Evolutionary conservation across 2,329 filamentous ascomycete genomes (phyloP), one percentile per base, ranked within the genome.

Genomic region (Metarhizium album): DNA sequence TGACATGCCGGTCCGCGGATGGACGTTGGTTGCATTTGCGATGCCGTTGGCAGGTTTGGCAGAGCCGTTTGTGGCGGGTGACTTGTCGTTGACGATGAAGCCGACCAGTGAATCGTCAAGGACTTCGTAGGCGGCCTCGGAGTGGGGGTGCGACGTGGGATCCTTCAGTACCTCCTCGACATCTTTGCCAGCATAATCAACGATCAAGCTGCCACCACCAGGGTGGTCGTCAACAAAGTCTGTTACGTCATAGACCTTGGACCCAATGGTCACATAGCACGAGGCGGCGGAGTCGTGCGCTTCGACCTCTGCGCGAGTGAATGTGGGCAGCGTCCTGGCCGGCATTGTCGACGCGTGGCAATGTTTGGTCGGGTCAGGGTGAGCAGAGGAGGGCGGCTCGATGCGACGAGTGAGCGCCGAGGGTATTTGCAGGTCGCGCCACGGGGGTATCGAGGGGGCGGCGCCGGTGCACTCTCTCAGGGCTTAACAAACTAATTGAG

Each of bases 191-290:
- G 79, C 93, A 66, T 93, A 95, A 49, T 95, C 87, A 55, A 96
- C 74, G 54, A 98, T 84, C 59, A 97, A 74, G 55, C 95, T 87
- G 60, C 82, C 81, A 52, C 93, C 93, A 59, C 93, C 93, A 23
- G 93, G 93, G 66, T 98, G 93, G 58, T 90, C 84, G 48, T 90
- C 82, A 54, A 96, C 69, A 63, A 98, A 98, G 51, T 87, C 82
- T 53, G 93, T 96, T 56, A 98, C 79, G 74, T 98, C 91, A 76
- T 90, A 98, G 59, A 98, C 91, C 60, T 91, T 94, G 52, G 79
- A 78, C 55, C 89, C 90, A 50, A 96, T 76, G 3, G 87, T 93
- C 59, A 98, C 90, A 74, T 90, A 98, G 74, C 91, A 97, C 46
- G 89, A 95, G 64, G 89, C 80, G 47, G 74, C 72, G 45, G 80